Base-by-base conservation (phyloP, 1,284 basidiomycete species). In the Cutaneotrichosporon cyanovorans region DNA sequence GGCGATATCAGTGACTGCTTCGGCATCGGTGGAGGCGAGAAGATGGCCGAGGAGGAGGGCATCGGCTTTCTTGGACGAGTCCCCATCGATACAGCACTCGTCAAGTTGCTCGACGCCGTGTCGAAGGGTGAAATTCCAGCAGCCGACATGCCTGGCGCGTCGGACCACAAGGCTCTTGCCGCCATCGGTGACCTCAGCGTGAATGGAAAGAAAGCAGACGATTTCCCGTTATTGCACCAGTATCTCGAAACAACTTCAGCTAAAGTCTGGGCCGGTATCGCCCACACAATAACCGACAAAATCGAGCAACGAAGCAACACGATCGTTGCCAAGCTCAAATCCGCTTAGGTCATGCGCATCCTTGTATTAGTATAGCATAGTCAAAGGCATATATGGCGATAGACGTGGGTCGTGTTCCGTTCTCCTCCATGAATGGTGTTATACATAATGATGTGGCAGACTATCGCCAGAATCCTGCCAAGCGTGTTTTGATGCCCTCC, bases 1-100 rank as follows among this genome's bases (percentile, higher is more conserved):
- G 84, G 85, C 20, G 91, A 97, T 69, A 78, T 96, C 57, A 90
- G 84, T 71, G 90, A 95, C 64, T 82, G 95, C 41, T 99, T 97
- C 73, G 95, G 92, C 6, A 86, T 82, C 10, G 91, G 91, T 11
- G 95, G 95, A 2, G 95, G 92, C 0, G 80, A 85, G 72, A 83
- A 82, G 60, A 82, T 92, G 81, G 88, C 90, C 0, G 73, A 77
- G 53, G 76, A 78, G 37, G 87, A 92, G 66, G 77, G 75, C 7
- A 64, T 96, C 21, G 70, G 68, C 37, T 96, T 95, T 68, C 74
- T 99, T 46, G 95, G 95, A 2, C 79, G 86, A 40, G 77, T 99
- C 25, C 95, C 95, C 2, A 86, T 99, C 42, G 95, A 98, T 73
- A 86, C 87, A 0, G 87, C 87, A 57, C 78, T 99, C 21, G 91